Conservation (phyloP, 1,284 basidiomycete species). For the Coniferiporia weirii region DNA sequence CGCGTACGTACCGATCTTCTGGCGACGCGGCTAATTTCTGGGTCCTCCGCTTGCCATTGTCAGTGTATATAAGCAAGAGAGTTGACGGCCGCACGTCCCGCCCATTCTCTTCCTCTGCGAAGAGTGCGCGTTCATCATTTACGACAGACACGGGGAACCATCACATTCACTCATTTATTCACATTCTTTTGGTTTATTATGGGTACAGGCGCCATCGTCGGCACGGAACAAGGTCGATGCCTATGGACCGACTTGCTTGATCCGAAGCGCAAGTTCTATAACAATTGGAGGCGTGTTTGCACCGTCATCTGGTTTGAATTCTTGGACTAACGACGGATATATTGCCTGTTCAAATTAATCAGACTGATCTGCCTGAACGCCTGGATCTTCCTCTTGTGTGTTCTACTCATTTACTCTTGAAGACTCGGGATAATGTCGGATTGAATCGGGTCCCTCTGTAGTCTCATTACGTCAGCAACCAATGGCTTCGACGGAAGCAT, state of each 20-base stretch:
- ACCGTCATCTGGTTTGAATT: not conserved
- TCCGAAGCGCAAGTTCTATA: slow-evolving; percentile 15
- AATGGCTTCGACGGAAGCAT: slow-evolving; percentile 27
- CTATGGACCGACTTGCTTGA: slow-evolving; percentile 6
- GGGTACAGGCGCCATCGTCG: slow-evolving; percentile 7
- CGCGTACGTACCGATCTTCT: not conserved
- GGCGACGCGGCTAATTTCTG: not conserved
- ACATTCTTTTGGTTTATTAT: slow-evolving; percentile 1
- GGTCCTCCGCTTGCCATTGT: not conserved
- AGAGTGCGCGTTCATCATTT: not conserved
- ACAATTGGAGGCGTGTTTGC: slow-evolving; percentile 11
- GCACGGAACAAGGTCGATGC: not conserved
- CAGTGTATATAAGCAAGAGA: not conserved
- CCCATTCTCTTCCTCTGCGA: not conserved
- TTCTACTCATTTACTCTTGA: slow-evolving; percentile 20
- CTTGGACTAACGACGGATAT: not conserved
- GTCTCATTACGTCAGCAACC: slow-evolving; percentile 24
- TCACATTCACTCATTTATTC: not conserved
- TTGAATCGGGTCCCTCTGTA: not conserved
- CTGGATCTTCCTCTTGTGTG: slow-evolving; percentile 20
- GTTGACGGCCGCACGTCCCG: not conserved
- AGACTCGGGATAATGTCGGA: too few species aligned
- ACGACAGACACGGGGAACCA: not conserved
- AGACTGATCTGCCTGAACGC: slow-evolving; percentile 19
- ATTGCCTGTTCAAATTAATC: too few species aligned